A percentile compares a stretch with the other conserved stretches of the same genome.
These are phyloP conservation scores for Passalora sequoiae DNA, from an alignment of 2,329 filamentous ascomycete genomes.

Conservation along the genomic window DNA sequence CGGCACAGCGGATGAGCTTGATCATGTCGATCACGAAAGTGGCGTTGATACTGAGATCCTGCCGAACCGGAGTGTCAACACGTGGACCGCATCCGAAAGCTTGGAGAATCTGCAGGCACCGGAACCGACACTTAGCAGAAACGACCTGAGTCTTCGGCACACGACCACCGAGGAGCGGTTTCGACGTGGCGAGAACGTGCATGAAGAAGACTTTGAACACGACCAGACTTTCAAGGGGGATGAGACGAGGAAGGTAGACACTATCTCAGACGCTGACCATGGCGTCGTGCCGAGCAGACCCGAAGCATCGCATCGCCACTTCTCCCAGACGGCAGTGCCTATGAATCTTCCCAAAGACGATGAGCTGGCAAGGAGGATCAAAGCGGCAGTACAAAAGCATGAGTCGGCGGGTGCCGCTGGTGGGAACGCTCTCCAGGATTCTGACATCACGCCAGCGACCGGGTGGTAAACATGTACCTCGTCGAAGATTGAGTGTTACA, in stretches of 20 bases:
- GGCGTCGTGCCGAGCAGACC: no score
- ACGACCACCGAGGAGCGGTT: constrained; percentile 7
- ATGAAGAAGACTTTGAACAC: constrained; percentile 11
- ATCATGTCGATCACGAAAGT: constrained; percentile 2
- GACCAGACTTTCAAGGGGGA: neutral
- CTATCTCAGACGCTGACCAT: neutral
- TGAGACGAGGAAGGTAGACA: neutral
- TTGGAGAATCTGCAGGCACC: no score
- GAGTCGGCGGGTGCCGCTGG: no score
- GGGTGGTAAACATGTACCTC: neutral
- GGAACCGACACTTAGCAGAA: neutral
- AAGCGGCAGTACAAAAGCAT: constrained; percentile 7
- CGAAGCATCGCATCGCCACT: neutral
- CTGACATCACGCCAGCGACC: neutral
- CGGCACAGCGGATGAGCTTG: constrained; percentile 7
- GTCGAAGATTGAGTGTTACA: no score
- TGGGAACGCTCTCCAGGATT: neutral
- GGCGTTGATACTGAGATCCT: constrained; percentile 6
- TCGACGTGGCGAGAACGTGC: constrained; percentile 8
- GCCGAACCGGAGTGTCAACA: neutral
- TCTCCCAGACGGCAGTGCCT: neutral
- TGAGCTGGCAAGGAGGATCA: constrained; percentile 4
- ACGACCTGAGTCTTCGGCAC: neutral
- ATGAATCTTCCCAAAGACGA: neutral
- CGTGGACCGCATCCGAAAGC: no score